Evolutionary conservation across 768 basidiomycete genomes (phyloP), one percentile per base, ranked within the genome.

Genomic region (Kwoniella europaea): DNA sequence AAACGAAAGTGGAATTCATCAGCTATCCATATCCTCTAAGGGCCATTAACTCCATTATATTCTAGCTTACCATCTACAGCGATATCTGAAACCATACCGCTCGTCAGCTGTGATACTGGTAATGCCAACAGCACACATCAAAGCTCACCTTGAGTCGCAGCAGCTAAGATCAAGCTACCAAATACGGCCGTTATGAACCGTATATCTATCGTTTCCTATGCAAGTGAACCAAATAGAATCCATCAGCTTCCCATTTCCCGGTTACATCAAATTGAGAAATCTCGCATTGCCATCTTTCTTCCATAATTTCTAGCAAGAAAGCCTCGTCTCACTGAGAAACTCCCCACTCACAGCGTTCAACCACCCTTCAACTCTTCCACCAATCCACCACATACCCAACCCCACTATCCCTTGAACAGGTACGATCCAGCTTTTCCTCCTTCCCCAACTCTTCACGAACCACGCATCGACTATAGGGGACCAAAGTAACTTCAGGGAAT

Each of bases 341-440:
- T 24, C 24, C 24, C 13, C 7, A 75, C 88, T 65, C 63, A 95
- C 94, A 77, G 91, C 88, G 68, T 91, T 89, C 83, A 97, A 87
- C 73, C 95, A 85, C 74, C 87, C 88, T 77, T 93, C 87, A 7
- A 91, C 90, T 75, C 91, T 89, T 65, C 78, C 79, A 2, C 86
- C 85, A 57, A 86, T 79, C 77, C 85, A 82, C 81, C 85, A 86
- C 78, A 87, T 80, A 69, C 94, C 85, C 53, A 88, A 86, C 53
- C 94, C 97, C 61, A 98, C 91, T 73, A 94, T 89, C 42, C 90
- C 82, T 82, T 99, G 97, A 88, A 99, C 97, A 55, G 97, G 97
- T 72, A 98, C 91, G 75, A 99, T 98, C 97, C 97, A 99, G 71
- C 93, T 94, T 84, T 98, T 99, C 73, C 97, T 88, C 61, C 97